Conservation (phyloP, 306 rosid genomes). For the Phaseolus lunatus region DNA sequence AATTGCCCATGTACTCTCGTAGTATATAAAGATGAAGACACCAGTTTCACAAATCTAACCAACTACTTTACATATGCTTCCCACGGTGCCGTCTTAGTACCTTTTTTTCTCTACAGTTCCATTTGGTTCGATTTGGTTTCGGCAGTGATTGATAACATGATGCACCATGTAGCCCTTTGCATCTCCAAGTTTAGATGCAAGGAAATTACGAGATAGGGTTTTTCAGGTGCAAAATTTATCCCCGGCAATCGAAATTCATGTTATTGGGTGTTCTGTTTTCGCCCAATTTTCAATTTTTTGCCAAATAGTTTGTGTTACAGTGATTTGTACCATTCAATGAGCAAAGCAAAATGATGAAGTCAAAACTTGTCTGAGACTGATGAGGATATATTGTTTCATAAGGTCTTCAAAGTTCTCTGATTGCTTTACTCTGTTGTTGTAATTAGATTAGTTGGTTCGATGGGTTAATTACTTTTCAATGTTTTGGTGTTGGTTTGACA, state of each 20-base stretch:
- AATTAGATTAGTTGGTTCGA: neutral
- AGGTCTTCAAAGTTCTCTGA: slow-evolving; percentile 66
- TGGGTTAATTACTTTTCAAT: neutral
- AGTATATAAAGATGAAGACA: neutral
- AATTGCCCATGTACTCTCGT: neutral
- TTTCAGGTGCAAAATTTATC: slow-evolving; percentile 53
- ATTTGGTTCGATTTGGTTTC: neutral
- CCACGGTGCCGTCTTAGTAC: neutral
- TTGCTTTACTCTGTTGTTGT: slow-evolving; percentile 43
- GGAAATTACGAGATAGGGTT: slow-evolving; percentile 60
- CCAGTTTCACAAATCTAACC: too few relatives aligned
- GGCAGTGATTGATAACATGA: neutral
- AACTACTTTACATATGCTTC: too few relatives aligned
- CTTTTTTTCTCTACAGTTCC: neutral
- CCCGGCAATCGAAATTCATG: slow-evolving; percentile 37
- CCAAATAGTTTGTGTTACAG: slow-evolving; percentile 17
- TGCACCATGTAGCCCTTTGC: slow-evolving; percentile 65
- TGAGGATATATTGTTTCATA: slow-evolving; percentile 40
- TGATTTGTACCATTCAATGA: neutral
- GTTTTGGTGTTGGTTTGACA: neutral
- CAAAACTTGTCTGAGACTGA: slow-evolving; percentile 45
- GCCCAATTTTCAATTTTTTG: slow-evolving; percentile 18
- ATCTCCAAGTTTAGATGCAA: slow-evolving; percentile 50
- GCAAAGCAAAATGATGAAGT: slow-evolving; percentile 56
- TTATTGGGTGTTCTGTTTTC: slow-evolving; percentile 12